Base-by-base conservation (phyloP, 2,329 filamentous ascomycete species). In the Fusarium guadeloupense region DNA sequence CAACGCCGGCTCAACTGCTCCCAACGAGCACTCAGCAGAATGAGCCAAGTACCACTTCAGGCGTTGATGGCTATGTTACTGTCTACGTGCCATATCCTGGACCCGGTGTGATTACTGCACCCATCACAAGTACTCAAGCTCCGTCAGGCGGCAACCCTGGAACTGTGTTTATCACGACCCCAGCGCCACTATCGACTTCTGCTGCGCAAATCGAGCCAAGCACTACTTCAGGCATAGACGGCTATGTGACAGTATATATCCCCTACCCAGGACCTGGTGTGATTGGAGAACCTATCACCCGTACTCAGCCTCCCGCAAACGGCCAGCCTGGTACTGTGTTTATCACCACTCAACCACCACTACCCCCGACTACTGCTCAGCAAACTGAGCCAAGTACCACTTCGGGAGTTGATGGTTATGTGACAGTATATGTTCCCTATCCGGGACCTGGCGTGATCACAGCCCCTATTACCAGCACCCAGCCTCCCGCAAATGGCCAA, bases 391-490 rank as follows among this genome's bases (percentile, higher is more conserved):
- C 28, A 5, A 58, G 13, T 5, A 33, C n/a, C 8, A 6, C 23
- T 25, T 25, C 23, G 4, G 23, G 23, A 25, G 10, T 25, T 9
- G 48, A 59, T 34, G 56, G 54, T 31, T 60, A 59, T 40, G 48
- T 60, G 12, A 60, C 57, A 35, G 47, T 59, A 34, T 60, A 47
- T 6, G 14, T 59, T 16, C 55, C 57, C 6, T 60, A 59, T 25
- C 48, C 42, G 13, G 57, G 57, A 35, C 48, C 55, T 9, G 55
- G 57, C 17, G 38, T 43, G 31, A 60, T 60, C 9, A 59, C 57
- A 43, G 41, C 42, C 14, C 55, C 55, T 4, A 44, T 60, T 5
- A 60, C 55, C 28, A 54, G 48, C 12, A 59, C 48, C 8, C 34
- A 54, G 17, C 33, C 34, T 9, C 57, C 57, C 4, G 37, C 28